Base-by-base conservation (phyloP, 2,329 filamentous ascomycete genomes). In the Tolypocladium sp. region DNA sequence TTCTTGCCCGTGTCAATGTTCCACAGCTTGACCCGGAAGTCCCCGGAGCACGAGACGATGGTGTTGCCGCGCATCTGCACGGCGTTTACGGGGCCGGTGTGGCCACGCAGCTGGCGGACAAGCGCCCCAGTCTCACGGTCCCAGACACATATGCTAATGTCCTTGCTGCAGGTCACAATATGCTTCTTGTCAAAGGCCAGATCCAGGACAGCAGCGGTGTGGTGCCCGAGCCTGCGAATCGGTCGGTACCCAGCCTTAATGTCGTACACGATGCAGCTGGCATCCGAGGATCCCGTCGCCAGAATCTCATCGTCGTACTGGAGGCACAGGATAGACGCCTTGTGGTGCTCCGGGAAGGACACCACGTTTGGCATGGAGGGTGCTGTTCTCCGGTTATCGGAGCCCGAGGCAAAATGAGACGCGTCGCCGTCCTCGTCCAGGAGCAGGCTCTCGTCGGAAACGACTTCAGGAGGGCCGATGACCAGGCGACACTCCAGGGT, bases 131-230 rank as follows among this genome's bases (percentile, higher is more conserved):
- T 94, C 58, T 83, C 77, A 53, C 94, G 90, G 69, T 96, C 90
- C 93, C 93, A 97, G 30, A 99, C 87, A 69, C 92, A 95, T 70
- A 99, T 96, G 63, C 84, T 92, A 46, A 88, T 86, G 74, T 99
- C 94, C 75, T 99, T 99, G 71, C 91, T 96, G 79, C 94, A 99
- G 6, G 93, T 97, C 56, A 97, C 89, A 67, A 99, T 97, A 74
- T 96, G 89, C 66, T 88, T 87, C 63, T 91, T 85, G 71, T 99
- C 92, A 64, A 99, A 93, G 64, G 91, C 93, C 12, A 99, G 86
- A 70, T 99, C 94, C 17, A 99, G 82, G 44, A 99, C 92, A 57
- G 94, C 93, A 4, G 91, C 91, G 7, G 84, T 85, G 76, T 99
- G 94, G 63, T 88, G 86, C 40, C 78, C 77, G 17, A 99, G 85